Conservation (phyloP, 2,329 filamentous ascomycete species). For the Emergomyces orientalis region DNA sequence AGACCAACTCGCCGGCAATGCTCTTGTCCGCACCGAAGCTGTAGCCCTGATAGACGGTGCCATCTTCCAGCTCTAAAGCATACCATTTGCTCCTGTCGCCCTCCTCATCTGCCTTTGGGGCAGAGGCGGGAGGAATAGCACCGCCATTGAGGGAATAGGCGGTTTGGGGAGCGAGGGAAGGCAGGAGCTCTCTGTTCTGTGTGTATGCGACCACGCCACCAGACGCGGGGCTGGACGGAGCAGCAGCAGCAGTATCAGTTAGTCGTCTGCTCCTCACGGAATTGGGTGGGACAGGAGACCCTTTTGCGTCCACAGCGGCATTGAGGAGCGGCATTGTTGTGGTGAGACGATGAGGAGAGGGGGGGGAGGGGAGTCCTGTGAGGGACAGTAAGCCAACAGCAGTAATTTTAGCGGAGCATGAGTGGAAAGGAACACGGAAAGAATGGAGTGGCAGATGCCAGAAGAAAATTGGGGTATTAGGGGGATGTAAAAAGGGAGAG, state of each 20-base stretch:
- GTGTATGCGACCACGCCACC: conserved; percentile 34
- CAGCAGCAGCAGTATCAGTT: conserved; percentile 15
- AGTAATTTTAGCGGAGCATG: conserved; percentile 18
- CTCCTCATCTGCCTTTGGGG: conserved; percentile 44
- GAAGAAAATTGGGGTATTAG: conserved; percentile 16
- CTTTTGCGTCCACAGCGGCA: conserved; percentile 13
- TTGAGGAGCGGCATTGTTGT: conserved; percentile 22
- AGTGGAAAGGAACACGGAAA: conserved; percentile 8
- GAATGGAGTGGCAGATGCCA: conserved; percentile 18
- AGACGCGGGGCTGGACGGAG: conserved; percentile 33
- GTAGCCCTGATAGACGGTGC: conserved; percentile 81
- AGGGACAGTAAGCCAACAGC: conserved; percentile 15
- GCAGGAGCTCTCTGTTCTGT: conserved; percentile 25
- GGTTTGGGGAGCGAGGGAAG: conserved; percentile 21
- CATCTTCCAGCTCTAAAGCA: conserved; percentile 88
- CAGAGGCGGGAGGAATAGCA: conserved; percentile 50
- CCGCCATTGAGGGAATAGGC: conserved; percentile 24
- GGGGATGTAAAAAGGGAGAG: conserved; percentile 4
- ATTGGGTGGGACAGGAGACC: conserved; percentile 11
- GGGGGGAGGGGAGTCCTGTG: conserved; percentile 7
- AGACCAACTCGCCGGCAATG: conserved; percentile 92
- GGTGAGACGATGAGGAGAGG: not conserved
- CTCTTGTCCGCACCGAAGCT: conserved; percentile 95
- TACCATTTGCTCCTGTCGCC: conserved; percentile 52
- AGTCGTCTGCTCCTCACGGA: conserved; percentile 19